These are phyloP conservation scores for Ceratocystiopsis minuta DNA, from an alignment of 2,329 filamentous ascomycete genomes.

Conservation along the genomic window DNA sequence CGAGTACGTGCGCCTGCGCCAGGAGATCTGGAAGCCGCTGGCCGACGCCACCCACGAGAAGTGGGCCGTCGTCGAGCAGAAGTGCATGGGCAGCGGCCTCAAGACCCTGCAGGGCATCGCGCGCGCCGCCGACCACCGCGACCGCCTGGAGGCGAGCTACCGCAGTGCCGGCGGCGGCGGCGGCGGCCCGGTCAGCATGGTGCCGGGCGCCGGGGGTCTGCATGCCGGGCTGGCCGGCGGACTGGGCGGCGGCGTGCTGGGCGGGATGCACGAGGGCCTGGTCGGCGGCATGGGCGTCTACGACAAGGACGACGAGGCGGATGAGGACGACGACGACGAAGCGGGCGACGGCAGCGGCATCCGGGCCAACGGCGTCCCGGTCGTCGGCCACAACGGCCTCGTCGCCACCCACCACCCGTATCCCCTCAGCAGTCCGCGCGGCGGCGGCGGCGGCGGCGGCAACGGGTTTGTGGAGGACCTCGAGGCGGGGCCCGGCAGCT, in stretches of 20 bases:
- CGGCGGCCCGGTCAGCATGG: constrained; percentile 10
- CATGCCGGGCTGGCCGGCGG: too few relatives aligned
- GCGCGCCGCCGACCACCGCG: constrained; percentile 46
- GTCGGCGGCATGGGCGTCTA: constrained; percentile 18
- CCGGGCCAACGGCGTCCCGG: too few relatives aligned
- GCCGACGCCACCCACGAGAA: constrained; percentile 63
- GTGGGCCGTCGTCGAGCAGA: constrained; percentile 53
- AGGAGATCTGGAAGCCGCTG: constrained; percentile 65
- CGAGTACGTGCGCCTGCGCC: constrained; percentile 63
- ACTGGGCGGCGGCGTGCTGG: too few relatives aligned
- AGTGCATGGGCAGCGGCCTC: constrained; percentile 70
- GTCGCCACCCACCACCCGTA: too few relatives aligned
- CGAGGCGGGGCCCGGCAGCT: constrained; percentile 23
- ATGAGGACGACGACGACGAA: constrained; percentile 37
- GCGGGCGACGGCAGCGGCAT: constrained; percentile 28
- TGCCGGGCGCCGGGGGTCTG: too few relatives aligned
- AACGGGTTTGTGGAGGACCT: constrained; percentile 38
- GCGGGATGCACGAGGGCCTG: too few relatives aligned
- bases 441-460: constrained; percentile 40
- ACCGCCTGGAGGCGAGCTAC: constrained; percentile 33
- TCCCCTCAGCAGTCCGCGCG: constrained; percentile 19
- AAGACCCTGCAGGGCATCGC: constrained; percentile 61
- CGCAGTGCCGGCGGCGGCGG: constrained; percentile 31
- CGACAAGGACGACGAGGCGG: constrained; percentile 26
- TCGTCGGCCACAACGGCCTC: too few relatives aligned